Conservation (phyloP, 306 rosid genomes). For the Prunus fruticosa region DNA sequence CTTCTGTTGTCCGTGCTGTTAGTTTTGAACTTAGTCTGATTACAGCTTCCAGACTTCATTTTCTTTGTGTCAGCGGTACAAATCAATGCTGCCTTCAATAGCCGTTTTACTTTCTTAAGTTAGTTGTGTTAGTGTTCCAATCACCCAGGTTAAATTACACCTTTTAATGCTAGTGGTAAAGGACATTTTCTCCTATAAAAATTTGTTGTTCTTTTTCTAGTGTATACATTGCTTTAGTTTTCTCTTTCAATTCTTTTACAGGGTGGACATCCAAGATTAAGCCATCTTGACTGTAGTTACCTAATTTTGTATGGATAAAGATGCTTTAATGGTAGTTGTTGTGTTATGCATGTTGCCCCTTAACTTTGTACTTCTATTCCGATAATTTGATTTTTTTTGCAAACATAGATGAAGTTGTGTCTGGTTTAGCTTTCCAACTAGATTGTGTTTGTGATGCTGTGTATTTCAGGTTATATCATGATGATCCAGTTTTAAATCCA, state of each 20-base stretch:
- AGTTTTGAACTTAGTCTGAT: slow-evolving; percentile 8
- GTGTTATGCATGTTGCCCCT: slow-evolving; percentile 2
- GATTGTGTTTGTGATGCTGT: slow-evolving; percentile 18
- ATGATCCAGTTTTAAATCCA: slow-evolving; percentile 87
- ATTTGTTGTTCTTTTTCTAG: not conserved
- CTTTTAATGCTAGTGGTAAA: not conserved
- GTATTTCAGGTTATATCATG: slow-evolving; percentile 74
- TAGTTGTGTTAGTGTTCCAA: not conserved
- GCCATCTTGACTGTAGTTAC: slow-evolving; percentile 9
- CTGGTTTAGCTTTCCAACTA: slow-evolving; percentile 20
- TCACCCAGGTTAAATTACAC: not conserved
- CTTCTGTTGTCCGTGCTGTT: slow-evolving; percentile 6
- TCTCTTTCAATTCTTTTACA: not conserved
- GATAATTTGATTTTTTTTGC: not conserved
- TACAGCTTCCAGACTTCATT: not conserved
- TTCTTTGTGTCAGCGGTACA: not conserved
- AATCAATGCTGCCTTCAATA: not conserved
- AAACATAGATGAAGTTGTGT: slow-evolving; percentile 4
- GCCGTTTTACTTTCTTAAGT: not conserved
- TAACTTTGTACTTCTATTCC: slow-evolving; percentile 1
- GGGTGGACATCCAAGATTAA: not conserved
- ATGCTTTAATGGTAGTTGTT: not conserved
- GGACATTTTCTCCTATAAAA: not conserved
- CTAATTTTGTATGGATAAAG: not conserved
- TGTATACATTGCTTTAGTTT: not conserved